A percentile compares a stretch with the other conserved stretches of the same genome.
phyloP scores from a whole-genome alignment of 768 basidiomycete genomes.

The Macrocybe gigantea region DNA sequence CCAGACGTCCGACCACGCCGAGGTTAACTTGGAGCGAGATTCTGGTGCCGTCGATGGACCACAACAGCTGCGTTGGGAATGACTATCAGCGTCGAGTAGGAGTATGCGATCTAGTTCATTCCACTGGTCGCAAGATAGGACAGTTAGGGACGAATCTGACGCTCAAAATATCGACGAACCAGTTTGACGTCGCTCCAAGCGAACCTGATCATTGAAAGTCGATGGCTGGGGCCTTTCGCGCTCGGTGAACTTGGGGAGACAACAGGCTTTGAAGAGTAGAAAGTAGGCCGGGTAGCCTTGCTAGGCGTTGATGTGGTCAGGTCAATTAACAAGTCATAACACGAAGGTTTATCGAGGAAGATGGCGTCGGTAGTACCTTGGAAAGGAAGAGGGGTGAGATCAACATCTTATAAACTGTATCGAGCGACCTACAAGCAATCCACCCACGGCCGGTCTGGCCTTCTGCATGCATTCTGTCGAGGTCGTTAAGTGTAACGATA shows the following conservation, averaged over 20 bases:
- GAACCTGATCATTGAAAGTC: constrained; percentile 61
- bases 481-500: constrained; percentile 72
- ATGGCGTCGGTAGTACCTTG: constrained; percentile 82
- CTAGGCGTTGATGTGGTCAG: constrained; percentile 61
- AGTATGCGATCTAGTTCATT: constrained; percentile 71
- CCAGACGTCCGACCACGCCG: constrained; percentile 72
- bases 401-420: not conserved
- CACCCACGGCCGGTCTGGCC: constrained; percentile 61
- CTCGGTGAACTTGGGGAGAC: constrained; percentile 11
- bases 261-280: constrained; percentile 53
- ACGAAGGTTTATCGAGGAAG: constrained; percentile 73
- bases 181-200: constrained; percentile 82
- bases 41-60: constrained; percentile 24
- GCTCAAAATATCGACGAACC: constrained; percentile 33
- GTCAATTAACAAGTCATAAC: constrained; percentile 80
- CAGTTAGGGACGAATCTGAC: too few species aligned
- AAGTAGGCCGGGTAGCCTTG: constrained; percentile 57
- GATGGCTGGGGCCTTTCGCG: constrained; percentile 39
- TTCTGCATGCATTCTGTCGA: constrained; percentile 55
- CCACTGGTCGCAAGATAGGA: constrained; percentile 43
- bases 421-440: constrained; percentile 64
- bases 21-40: constrained; percentile 32
- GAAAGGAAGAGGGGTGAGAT: constrained; percentile 1
- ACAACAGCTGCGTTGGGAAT: constrained; percentile 28
- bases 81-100: constrained; percentile 38